These are phyloP conservation scores for Fragaria vesca DNA, from an alignment of 306 rosid species.

Conservation along the genomic window DNA sequence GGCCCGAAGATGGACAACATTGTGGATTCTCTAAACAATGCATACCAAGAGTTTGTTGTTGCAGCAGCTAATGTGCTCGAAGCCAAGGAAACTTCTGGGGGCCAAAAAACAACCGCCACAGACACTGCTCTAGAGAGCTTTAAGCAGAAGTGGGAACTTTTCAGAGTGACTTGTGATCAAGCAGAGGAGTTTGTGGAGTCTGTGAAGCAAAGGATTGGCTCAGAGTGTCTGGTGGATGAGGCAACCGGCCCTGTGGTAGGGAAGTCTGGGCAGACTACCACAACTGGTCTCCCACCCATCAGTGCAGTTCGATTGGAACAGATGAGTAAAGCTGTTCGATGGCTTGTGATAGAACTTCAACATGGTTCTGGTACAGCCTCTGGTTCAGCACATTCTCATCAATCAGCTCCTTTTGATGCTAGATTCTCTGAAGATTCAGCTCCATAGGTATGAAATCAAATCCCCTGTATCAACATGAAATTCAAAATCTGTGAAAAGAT, in stretches of 20 bases:
- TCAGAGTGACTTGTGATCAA: conserved; percentile 75
- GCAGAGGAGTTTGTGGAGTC: conserved; percentile 86
- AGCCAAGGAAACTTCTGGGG: conserved; percentile 49
- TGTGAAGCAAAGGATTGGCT: conserved; percentile 77
- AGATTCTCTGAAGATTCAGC: conserved; percentile 69
- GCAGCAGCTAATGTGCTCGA: conserved; percentile 69
- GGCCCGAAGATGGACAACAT: conserved; percentile 50
- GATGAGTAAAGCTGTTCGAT: conserved; percentile 79
- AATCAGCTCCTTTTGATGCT: conserved; percentile 71
- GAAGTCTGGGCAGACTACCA: conserved; percentile 44
- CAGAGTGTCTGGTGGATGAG: conserved; percentile 78
- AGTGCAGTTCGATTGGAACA: conserved; percentile 78
- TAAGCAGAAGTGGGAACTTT: conserved; percentile 78
- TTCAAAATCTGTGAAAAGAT: background rate
- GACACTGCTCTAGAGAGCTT: conserved; percentile 70
- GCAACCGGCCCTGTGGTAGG: conserved; percentile 67
- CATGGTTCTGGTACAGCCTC: conserved; percentile 61
- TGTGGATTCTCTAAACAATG: conserved; percentile 59
- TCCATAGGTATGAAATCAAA: conserved; percentile 43
- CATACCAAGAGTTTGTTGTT: conserved; percentile 69
- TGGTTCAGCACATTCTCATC: conserved; percentile 52
- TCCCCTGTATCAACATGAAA: background rate
- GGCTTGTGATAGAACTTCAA: conserved; percentile 77
- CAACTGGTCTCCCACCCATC: conserved; percentile 62
- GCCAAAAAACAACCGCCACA: conserved; percentile 48